Conservation (phyloP, 805 yeast species). For the Saccharomycopsis lassenensis region DNA sequence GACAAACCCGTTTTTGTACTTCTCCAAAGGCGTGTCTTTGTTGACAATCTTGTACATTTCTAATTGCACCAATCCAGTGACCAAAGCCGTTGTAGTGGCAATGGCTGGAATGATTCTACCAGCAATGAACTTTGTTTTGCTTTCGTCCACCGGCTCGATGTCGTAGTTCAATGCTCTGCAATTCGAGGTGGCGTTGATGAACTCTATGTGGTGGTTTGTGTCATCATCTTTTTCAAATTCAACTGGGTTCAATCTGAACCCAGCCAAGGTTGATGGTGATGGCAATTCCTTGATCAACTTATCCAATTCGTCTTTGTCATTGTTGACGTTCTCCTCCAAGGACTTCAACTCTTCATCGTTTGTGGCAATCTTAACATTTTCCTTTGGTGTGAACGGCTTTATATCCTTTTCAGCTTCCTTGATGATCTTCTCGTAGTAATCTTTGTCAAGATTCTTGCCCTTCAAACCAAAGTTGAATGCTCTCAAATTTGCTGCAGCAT, state of each 20-base stretch:
- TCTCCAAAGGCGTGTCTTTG: slow-evolving; percentile 62
- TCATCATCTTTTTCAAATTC: slow-evolving; percentile 99
- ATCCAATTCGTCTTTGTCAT: slow-evolving; percentile 56
- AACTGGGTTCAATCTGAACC: slow-evolving; percentile 76
- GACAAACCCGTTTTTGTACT: slow-evolving; percentile 85
- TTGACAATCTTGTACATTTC: slow-evolving; percentile 88
- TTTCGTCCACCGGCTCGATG: slow-evolving; percentile 80
- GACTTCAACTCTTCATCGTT: slow-evolving; percentile 62
- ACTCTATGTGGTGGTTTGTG: slow-evolving; percentile 90
- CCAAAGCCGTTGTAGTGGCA: slow-evolving; percentile 98
- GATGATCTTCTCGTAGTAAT: slow-evolving; percentile 43
- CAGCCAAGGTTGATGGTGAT: slow-evolving; percentile 77
- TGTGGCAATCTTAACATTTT: slow-evolving; percentile 71
- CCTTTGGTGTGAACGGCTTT: slow-evolving; percentile 63
- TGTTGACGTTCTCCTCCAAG: slow-evolving; percentile 46
- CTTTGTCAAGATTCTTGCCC: slow-evolving; percentile 34
- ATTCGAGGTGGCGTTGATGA: slow-evolving; percentile 91
- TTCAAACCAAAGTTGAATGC: slow-evolving; percentile 81
- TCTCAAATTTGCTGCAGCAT: slow-evolving; percentile 83
- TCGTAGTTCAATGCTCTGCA: slow-evolving; percentile 88
- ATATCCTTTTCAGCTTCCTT: slow-evolving; percentile 29
- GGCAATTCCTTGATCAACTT: slow-evolving; percentile 72
- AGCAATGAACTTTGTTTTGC: slow-evolving; percentile 92
- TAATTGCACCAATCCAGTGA: slow-evolving; percentile 86
- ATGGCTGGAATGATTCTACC: slow-evolving; percentile 98